These are phyloP conservation scores for Piloderma croceum DNA, from an alignment of 768 basidiomycete genomes.

Conservation along the genomic window DNA sequence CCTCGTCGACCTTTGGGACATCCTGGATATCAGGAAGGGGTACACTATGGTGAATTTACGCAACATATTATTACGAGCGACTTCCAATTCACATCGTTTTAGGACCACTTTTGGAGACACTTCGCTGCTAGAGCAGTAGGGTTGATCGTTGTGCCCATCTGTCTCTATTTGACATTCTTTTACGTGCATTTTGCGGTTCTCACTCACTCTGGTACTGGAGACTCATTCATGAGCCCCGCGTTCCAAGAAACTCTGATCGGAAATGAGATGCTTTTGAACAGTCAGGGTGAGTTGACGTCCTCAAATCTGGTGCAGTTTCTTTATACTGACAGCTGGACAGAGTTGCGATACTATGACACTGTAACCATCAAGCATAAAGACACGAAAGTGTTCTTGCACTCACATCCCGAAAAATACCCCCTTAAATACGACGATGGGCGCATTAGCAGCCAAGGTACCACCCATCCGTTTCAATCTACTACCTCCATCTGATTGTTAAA, in stretches of 20 bases:
- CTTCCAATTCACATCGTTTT: not conserved
- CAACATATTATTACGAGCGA: not conserved
- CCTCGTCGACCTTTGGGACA: conserved; percentile 88
- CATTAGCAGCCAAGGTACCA: conserved; percentile 82
- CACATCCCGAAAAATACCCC: conserved; percentile 87
- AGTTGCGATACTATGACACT: conserved; percentile 89
- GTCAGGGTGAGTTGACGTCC: conserved; percentile 60
- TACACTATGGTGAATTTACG: conserved; percentile 59
- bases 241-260: conserved; percentile 95
- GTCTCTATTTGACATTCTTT: conserved; percentile 93
- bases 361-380: conserved; percentile 88
- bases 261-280: conserved; percentile 87
- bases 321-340: conserved; percentile 34
- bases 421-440: conserved; percentile 93
- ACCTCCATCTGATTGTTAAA: not conserved
- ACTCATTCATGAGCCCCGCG: conserved; percentile 93
- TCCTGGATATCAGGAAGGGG: conserved; percentile 80
- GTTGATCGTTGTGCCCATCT: conserved; percentile 81
- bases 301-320: not conserved
- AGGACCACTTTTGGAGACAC: conserved; percentile 89
- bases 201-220: conserved; percentile 85
- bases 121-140: conserved; percentile 81
- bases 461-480: not conserved
- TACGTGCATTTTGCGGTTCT: conserved; percentile 91
- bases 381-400: conserved; percentile 90